A percentile compares a stretch with the other conserved stretches of the same genome.
Conservation (phyloP, 768 basidiomycete species). For the Leccinum truebloodii region DNA sequence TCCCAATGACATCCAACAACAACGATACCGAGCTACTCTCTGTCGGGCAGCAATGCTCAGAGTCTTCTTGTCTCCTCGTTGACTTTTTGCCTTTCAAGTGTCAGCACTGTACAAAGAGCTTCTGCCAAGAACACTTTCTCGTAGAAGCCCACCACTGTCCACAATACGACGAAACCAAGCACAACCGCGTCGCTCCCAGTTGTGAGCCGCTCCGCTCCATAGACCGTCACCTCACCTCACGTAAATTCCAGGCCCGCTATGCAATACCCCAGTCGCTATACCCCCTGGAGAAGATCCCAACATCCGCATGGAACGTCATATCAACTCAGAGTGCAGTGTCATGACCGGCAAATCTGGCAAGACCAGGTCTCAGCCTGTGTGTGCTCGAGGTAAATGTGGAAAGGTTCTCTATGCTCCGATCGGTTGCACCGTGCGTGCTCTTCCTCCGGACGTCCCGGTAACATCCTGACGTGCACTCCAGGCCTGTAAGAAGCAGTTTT, state of each 20-base stretch:
- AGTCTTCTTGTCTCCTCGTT: constrained; percentile 63
- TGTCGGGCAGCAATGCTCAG: constrained; percentile 73
- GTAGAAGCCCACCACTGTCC: constrained; percentile 66
- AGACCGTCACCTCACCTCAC: neutral
- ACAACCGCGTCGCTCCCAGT: constrained; percentile 74
- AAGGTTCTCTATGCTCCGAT: constrained; percentile 79
- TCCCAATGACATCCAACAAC: constrained; percentile 16
- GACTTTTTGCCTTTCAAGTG: constrained; percentile 90
- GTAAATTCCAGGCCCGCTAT: constrained; percentile 61
- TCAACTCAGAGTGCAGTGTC: constrained; percentile 63
- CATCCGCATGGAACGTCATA: constrained; percentile 75
- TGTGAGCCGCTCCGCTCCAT: constrained; percentile 46
- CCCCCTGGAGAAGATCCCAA: constrained; percentile 82
- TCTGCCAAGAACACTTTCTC: constrained; percentile 80
- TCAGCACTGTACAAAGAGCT: constrained; percentile 69
- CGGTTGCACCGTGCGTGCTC: constrained; percentile 61
- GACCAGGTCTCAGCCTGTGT: constrained; percentile 52
- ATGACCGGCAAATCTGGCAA: constrained; percentile 62
- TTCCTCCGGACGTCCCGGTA: neutral
- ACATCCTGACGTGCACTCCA: constrained; percentile 29
- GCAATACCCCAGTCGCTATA: constrained; percentile 72
- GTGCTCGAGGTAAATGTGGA: constrained; percentile 62
- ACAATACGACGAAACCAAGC: constrained; percentile 68
- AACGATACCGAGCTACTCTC: constrained; percentile 57
- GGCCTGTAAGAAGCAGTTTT: constrained; percentile 75